These are phyloP conservation scores for Terfezia boudieri DNA, from an alignment of 495 filamentous ascomycete species.

Conservation along the genomic window DNA sequence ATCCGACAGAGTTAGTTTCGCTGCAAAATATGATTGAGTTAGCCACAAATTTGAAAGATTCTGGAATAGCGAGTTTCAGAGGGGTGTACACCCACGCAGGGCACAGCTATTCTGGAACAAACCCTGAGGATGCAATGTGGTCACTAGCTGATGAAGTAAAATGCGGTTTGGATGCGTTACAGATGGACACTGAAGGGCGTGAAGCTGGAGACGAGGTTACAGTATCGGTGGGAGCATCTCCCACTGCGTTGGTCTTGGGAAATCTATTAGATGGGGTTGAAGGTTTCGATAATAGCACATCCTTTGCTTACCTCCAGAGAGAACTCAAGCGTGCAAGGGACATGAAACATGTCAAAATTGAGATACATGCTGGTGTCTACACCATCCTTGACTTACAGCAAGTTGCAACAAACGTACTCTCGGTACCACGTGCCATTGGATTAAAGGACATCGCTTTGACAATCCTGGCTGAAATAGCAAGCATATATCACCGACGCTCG, in stretches of 20 bases:
- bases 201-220: slow-evolving; percentile 25
- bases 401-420: slow-evolving; percentile 42
- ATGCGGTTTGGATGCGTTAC: slow-evolving; percentile 29
- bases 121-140: slow-evolving; percentile 31
- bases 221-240: slow-evolving; percentile 61
- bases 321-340: background rate
- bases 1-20: slow-evolving; percentile 24
- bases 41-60: slow-evolving; percentile 21
- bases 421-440: slow-evolving; percentile 21
- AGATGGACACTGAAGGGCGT: slow-evolving; percentile 17
- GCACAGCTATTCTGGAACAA: slow-evolving; percentile 38
- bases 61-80: slow-evolving; percentile 25
- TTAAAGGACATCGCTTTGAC: slow-evolving; percentile 40
- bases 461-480: slow-evolving; percentile 49
- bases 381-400: slow-evolving; percentile 66
- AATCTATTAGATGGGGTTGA: slow-evolving; percentile 19
- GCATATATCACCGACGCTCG: slow-evolving; percentile 37
- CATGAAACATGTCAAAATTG: slow-evolving; percentile 25
- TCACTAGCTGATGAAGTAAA: slow-evolving; percentile 39
- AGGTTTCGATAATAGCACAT: background rate
- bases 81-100: slow-evolving; percentile 69
- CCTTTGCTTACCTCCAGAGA: background rate
- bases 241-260: slow-evolving; percentile 41
- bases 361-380: slow-evolving; percentile 53
- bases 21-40: slow-evolving; percentile 31